Conservation (phyloP, 805 yeast species). For the Starmerella gropengiesseri region DNA sequence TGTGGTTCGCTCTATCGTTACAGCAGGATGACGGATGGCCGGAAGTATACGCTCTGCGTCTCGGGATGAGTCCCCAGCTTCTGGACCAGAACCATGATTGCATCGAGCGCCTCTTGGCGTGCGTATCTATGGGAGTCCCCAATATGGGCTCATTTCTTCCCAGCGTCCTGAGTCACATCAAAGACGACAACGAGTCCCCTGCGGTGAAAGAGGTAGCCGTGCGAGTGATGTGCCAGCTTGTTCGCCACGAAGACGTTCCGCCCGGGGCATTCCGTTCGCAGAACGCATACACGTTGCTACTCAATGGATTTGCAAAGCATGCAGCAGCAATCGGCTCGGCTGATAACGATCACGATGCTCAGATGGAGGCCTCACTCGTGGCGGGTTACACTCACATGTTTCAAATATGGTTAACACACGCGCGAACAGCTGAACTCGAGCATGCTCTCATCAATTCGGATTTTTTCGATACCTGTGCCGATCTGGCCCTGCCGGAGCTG, state of each 20-base stretch:
- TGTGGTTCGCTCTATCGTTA: neutral
- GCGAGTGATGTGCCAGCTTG: neutral
- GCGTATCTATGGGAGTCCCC: neutral
- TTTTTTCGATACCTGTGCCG: neutral
- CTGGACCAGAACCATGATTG: neutral
- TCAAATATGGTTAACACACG: neutral
- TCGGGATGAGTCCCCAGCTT: neutral
- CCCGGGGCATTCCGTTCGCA: neutral
- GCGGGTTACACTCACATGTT: neutral
- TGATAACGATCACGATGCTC: neutral
- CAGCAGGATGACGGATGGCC: constrained; percentile 1
- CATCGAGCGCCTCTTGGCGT: neutral
- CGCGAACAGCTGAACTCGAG: constrained; percentile 2
- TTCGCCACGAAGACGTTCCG: neutral
- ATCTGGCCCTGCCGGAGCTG: neutral
- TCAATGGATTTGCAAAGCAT: neutral
- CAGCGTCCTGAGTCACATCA: neutral
- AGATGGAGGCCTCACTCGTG: neutral
- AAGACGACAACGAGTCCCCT: neutral
- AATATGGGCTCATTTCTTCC: neutral
- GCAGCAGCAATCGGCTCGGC: neutral
- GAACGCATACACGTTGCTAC: neutral
- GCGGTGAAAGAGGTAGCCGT: neutral
- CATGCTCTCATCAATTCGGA: constrained; percentile 2
- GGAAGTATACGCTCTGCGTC: neutral